phyloP scores from a whole-genome alignment of 2,329 filamentous ascomycete species.

The Cordyceps javanica region DNA sequence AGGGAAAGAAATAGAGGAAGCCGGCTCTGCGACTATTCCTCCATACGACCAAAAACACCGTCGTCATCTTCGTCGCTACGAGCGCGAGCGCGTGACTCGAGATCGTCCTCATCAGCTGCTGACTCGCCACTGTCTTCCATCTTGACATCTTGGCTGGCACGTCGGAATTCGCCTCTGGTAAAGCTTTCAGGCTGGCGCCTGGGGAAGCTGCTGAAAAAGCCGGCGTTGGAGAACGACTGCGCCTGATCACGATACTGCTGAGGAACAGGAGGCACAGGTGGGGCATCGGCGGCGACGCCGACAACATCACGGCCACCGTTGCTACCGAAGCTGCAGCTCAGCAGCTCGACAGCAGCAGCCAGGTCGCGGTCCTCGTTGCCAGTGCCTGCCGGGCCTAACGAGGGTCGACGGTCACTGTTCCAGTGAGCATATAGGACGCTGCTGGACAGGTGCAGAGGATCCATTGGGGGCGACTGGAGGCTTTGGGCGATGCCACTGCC shows the following conservation, averaged over 20 bases:
- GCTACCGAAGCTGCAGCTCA: slow-evolving; percentile 88
- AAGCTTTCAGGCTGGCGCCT: slow-evolving; percentile 58
- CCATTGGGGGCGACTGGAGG: slow-evolving; percentile 63
- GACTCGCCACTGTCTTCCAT: slow-evolving; percentile 62
- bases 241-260: slow-evolving; percentile 66
- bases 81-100: slow-evolving; percentile 53
- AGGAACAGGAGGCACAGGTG: slow-evolving; percentile 82
- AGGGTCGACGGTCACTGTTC: slow-evolving; percentile 69
- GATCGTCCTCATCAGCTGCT: slow-evolving; percentile 61
- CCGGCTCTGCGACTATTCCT: slow-evolving; percentile 55
- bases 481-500: slow-evolving; percentile 63
- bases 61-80: slow-evolving; percentile 87
- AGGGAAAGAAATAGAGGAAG: slow-evolving; percentile 17
- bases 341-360: slow-evolving; percentile 81
- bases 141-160: slow-evolving; percentile 52
- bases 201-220: slow-evolving; percentile 59
- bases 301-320: slow-evolving; percentile 58
- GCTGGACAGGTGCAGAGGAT: slow-evolving; percentile 43
- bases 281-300: slow-evolving; percentile 63
- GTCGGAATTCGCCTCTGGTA: slow-evolving; percentile 51
- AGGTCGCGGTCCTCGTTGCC: slow-evolving; percentile 82
- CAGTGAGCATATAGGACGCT: slow-evolving; percentile 21
- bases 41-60: slow-evolving; percentile 93
- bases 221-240: slow-evolving; percentile 49
- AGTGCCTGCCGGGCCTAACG: slow-evolving; percentile 67